Base-by-base conservation (phyloP, 495 filamentous ascomycete genomes). In the Aspergillus affinis region DNA sequence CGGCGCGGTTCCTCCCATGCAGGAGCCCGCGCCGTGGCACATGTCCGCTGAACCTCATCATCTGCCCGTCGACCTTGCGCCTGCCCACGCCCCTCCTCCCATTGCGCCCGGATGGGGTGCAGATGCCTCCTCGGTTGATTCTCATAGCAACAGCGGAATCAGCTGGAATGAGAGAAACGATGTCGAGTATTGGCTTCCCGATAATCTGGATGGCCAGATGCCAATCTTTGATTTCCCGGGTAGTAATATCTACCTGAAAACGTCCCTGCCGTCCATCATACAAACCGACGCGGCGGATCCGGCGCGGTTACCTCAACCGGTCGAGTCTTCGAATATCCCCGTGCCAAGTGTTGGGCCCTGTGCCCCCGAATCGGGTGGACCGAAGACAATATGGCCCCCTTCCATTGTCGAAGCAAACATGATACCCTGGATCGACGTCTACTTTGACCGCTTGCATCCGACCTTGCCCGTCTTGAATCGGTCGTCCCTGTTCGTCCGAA, bases 381-480 rank as follows among this genome's bases (percentile, higher is more conserved):
- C 46, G 9, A 64, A 64, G 10, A 61, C 64, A 44, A 55, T 69
- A 48, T 78, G 75, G 75, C 75, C 75, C 4, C 27, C 68, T 5
- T 69, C 71, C 6, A 78, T 78, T 57, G 68, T 66, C 41, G 75
- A 78, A 61, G 68, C 68, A 9, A 78, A 73, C 55, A 72, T 78
- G 65, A 73, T 78, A 23, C 75, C 74, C 19, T 92, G 89, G 78
- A 80, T 90, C 60, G 89, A 94, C 17, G 91, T 90, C 64, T 95
- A 89, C 78, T 95, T 96, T 74, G 78, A 83, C 59, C 84, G 91
- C 65, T 81, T 96, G 72, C 93, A 96, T 65, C 83, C 89, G 17
- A 90, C 86, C 6, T 84, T 92, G 69, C 92, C 92, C 0, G 87
- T 95, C 41, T 73, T 96, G 15, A 83, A 90, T 61, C 86, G 86